Evolutionary conservation across 805 yeast genomes (phyloP).

Genomic region (Grigorovia yakushimaensis): DNA sequence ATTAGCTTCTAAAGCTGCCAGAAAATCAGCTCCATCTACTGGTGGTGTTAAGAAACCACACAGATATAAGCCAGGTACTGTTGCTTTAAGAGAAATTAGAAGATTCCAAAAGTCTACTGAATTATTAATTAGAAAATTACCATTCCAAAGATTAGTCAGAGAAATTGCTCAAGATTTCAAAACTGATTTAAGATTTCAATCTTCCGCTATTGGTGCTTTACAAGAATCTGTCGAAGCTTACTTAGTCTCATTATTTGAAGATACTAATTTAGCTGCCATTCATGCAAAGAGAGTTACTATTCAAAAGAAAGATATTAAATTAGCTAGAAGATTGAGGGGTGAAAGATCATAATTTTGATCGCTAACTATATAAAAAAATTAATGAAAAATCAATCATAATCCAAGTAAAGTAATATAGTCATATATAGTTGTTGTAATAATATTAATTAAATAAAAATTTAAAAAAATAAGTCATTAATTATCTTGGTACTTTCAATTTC

Average conservation of each 20-base stretch:
- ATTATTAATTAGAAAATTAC: slow-evolving; percentile 87
- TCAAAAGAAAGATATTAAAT: slow-evolving; percentile 95
- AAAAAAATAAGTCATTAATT: background rate
- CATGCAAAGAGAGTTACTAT: slow-evolving; percentile 99
- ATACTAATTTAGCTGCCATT: slow-evolving; percentile 95
- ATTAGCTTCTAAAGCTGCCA: slow-evolving; percentile 84
- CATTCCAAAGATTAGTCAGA: slow-evolving; percentile 94
- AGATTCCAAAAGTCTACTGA: slow-evolving; percentile 96
- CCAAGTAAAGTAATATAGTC: background rate
- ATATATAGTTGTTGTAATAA: background rate
- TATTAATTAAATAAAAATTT: background rate
- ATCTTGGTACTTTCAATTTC: no score
- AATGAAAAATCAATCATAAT: background rate
- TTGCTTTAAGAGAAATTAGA: slow-evolving; percentile 93
- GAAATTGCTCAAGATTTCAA: slow-evolving; percentile 93
- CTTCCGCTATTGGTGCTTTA: slow-evolving; percentile 93
- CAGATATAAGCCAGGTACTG: slow-evolving; percentile 97
- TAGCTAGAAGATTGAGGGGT: slow-evolving; percentile 97
- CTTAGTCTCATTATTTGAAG: slow-evolving; percentile 91
- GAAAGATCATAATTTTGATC: slow-evolving; percentile 57
- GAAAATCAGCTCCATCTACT: slow-evolving; percentile 85
- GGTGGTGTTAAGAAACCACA: slow-evolving; percentile 93
- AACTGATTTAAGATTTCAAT: slow-evolving; percentile 91
- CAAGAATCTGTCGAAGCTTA: slow-evolving; percentile 99
- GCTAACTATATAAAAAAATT: background rate